These are phyloP conservation scores for Hibiscus trionum DNA, from an alignment of 345 rosid species.

Conservation along the genomic window DNA sequence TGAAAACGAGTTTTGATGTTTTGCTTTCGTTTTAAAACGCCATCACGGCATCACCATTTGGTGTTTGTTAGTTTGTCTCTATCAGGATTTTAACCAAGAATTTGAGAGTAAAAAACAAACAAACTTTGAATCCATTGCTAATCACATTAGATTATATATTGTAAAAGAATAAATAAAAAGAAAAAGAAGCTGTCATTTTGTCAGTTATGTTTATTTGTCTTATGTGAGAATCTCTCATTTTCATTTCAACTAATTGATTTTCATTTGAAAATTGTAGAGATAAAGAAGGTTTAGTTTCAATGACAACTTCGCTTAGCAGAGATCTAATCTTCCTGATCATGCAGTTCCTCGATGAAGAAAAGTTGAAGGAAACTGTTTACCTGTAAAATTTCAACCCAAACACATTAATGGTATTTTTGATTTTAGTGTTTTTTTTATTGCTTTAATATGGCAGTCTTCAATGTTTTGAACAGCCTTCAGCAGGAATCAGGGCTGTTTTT, in stretches of 20 bases:
- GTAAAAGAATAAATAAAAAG: neutral
- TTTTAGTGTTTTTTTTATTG: neutral
- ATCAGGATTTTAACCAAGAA: neutral
- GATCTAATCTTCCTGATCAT: constrained; percentile 37
- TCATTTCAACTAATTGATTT: neutral
- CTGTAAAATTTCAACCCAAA: constrained; percentile 14
- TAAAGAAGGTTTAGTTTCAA: constrained; percentile 11
- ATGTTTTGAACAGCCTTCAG: constrained; percentile 31
- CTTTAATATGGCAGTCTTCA: neutral
- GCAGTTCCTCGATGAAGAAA: constrained; percentile 40
- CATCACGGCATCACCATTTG: neutral
- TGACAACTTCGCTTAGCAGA: constrained; percentile 29
- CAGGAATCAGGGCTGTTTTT: constrained; percentile 34
- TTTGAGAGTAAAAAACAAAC: neutral
- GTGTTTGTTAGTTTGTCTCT: neutral
- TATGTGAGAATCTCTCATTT: neutral
- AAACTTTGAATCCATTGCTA: neutral
- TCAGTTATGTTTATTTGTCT: neutral
- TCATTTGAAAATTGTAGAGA: constrained; percentile 4
- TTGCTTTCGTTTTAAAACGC: neutral
- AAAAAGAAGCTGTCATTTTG: neutral
- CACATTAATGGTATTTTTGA: neutral
- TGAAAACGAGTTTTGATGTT: neutral
- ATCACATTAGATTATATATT: neutral
- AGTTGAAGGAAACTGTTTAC: constrained; percentile 30